Conservation (phyloP, 2,329 filamentous ascomycete species). For the Diaporthe amygdali region DNA sequence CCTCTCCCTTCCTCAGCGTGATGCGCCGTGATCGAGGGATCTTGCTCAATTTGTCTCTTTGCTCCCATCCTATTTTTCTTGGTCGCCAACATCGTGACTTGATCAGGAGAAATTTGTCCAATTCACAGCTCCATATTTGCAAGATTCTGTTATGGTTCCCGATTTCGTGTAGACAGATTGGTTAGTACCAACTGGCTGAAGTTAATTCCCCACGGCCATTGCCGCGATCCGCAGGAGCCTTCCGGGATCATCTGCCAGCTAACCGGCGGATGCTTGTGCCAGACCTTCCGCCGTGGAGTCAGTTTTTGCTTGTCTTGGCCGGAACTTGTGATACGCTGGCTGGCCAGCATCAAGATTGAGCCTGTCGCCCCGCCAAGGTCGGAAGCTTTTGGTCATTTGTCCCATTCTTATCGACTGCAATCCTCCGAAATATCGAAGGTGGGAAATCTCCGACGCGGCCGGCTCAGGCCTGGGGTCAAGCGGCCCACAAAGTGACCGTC, state of each 20-base stretch:
- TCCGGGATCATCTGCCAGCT: neutral
- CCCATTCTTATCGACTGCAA: constrained; percentile 4
- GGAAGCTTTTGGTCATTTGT: neutral
- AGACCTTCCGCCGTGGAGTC: neutral
- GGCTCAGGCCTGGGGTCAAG: constrained; percentile 7
- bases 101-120: neutral
- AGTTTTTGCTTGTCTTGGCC: neutral
- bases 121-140: neutral
- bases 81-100: neutral
- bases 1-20: neutral
- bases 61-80: neutral
- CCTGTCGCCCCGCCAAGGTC: neutral
- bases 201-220: neutral
- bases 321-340: neutral
- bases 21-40: neutral
- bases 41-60: no score
- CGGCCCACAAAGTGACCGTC: constrained; percentile 2
- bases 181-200: constrained; percentile 3
- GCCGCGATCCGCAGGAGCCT: constrained; percentile 6
- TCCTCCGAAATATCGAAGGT: constrained; percentile 12
- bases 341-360: neutral
- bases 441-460: constrained; percentile 21
- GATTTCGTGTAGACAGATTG: neutral
- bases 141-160: neutral
- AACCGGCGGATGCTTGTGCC: constrained; percentile 2